Evolutionary conservation across 2,329 filamentous ascomycete genomes (phyloP).

Genomic region (Ophiostoma australiae): DNA sequence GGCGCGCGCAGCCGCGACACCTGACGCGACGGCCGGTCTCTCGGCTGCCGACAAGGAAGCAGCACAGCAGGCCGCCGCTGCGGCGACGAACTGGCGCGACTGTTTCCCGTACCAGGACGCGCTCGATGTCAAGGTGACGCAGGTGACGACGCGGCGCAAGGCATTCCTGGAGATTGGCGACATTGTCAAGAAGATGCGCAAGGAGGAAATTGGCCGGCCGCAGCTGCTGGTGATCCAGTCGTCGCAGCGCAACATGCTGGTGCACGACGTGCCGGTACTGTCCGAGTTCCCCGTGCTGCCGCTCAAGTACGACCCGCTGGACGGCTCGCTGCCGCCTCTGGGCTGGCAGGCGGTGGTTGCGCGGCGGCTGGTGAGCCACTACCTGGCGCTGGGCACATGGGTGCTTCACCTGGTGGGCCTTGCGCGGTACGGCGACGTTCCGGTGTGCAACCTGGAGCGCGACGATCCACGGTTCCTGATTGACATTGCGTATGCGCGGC

Average conservation of each 20-base stretch:
- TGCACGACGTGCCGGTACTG: conserved; percentile 79
- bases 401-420: conserved; percentile 81
- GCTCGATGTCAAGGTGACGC: conserved; percentile 76
- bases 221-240: conserved; percentile 87
- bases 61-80: conserved; percentile 32
- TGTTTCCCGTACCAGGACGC: conserved; percentile 83
- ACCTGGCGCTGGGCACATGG: conserved; percentile 90
- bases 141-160: conserved; percentile 85
- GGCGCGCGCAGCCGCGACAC: conserved; percentile 16
- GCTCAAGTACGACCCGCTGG: conserved; percentile 73
- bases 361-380: conserved; percentile 79
- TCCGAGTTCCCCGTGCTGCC: conserved; percentile 78
- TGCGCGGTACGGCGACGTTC: conserved; percentile 87
- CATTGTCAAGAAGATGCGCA: conserved; percentile 81
- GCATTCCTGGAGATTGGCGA: conserved; percentile 84
- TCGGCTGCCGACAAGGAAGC: conserved; percentile 20
- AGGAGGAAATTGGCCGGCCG: conserved; percentile 71
- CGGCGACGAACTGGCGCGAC: conserved; percentile 68
- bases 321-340: conserved; percentile 82
- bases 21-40: conserved; percentile 2
- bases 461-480: conserved; percentile 95
- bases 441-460: conserved; percentile 88
- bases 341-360: conserved; percentile 91
- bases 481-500: conserved; percentile 87
- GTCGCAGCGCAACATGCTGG: conserved; percentile 70